Base-by-base conservation (phyloP, 495 filamentous ascomycete species). In the Glarea lozoyensis region DNA sequence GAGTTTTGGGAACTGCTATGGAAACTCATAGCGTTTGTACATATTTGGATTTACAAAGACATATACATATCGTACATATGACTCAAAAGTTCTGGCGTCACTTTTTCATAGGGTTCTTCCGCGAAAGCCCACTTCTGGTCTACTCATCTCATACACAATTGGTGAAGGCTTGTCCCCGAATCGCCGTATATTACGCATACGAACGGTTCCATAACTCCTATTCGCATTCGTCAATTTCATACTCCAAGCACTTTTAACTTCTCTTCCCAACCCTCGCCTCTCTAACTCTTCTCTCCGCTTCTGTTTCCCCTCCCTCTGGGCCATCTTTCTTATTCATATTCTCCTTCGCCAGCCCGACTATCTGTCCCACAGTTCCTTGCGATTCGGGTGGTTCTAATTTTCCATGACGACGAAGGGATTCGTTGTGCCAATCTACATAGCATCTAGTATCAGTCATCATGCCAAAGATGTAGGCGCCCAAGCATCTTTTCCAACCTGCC, bases 361-460 rank as follows among this genome's bases (percentile, higher is more conserved):
- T 32, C 33, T 56, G 45, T 16, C 37, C 34, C 3, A 57, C 33
- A n/a, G 49, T 46, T 2, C 34, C 42, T 22, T 57, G 43, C 15
- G 47, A 52, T 18, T 57, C 51, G 2, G 60, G 62, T 21, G 50
- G 45, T 36, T 67, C 60, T 48, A 70, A 35, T 22, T 52, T 46
- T 13, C 66, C 65, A 43, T 71, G 68, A 27, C 64, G 50, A 25
- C 68, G 48, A 42, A 66, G 52, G 12, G 49, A 61, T 51, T 71
- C 66, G 37, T 69, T 68, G 10, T 59, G 50, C 66, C 66, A 67
- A 46, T 53, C n/a, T n/a, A n/a, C n/a, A n/a, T n/a, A n/a, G n/a
- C n/a, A n/a, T n/a, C n/a, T n/a, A n/a, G n/a, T n/a, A n/a, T n/a
- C n/a, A n/a, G n/a, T n/a, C n/a, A n/a, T n/a, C n/a, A n/a, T n/a